Base-by-base conservation (phyloP, 805 yeast species). In the Monosporozyma unispora region DNA sequence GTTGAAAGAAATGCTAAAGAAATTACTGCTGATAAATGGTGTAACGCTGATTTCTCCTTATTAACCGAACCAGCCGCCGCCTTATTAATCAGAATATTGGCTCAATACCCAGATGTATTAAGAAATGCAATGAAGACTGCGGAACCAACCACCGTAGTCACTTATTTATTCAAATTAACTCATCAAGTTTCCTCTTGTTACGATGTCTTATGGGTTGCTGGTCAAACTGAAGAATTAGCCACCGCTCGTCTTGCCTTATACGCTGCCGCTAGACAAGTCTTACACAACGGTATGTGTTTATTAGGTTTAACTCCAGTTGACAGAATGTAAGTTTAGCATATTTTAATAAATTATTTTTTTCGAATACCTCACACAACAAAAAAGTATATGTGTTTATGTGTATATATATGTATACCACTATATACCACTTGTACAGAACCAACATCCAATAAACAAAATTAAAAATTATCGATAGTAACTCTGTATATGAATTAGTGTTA, bases 101-200 rank as follows among this genome's bases (percentile, higher is more conserved):
- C 90, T 10, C 91, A 87, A 64, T 93, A 87, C 70, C 97, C 98
- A 41, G 98, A 93, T 67, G 82, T 80, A 28, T 72, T 93, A 63
- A 78, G 84, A 71, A 82, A 80, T 61, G 95, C 98, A 4, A 75
- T 80, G 60, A 84, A 84, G 70, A 88, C 86, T 51, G 76, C 78
- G 57, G 99, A 91, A 72, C 97, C 99, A 45, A 81, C 96, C 16
- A 89, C 97, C 5, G 73, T 91, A 50, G 96, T 93, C 53, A 90
- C 97, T 12, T 91, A 88, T 69, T 75, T 91, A 63, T 91, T 91
- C 81, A 84, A 78, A 69, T 76, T 91, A 62, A 81, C 97, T n/a
- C 99, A 93, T 67, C 84, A 83, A 68, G 96, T 93, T 45, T 90
- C 97, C n/a, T 86, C 93, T n/a, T 86, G 96, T 70, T 91, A 91